Conservation (phyloP, 805 yeast genomes). For the Blastobotrys mokoenaii region DNA sequence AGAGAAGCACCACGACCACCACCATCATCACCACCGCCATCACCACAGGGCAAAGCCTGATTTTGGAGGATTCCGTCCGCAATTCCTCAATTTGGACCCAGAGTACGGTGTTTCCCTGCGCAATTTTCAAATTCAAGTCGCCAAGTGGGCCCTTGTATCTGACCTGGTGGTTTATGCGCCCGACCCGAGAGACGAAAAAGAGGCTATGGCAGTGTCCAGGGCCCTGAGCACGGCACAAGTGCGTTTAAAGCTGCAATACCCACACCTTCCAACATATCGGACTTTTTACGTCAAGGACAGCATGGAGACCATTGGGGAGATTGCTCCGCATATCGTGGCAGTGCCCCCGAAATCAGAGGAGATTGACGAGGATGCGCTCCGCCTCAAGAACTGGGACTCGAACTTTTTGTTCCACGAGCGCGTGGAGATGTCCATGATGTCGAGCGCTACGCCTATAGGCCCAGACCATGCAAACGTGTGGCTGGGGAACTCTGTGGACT, state of each 20-base stretch:
- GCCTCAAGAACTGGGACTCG: constrained; percentile 25
- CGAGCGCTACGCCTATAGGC: constrained; percentile 57
- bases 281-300: constrained; percentile 17
- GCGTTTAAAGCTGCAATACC: constrained; percentile 8
- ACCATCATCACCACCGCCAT: too few relatives aligned
- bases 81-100: constrained; percentile 56
- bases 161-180: constrained; percentile 74
- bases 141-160: constrained; percentile 66
- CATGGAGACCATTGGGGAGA: constrained; percentile 12
- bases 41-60: not conserved
- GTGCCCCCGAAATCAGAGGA: constrained; percentile 15
- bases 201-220: constrained; percentile 12
- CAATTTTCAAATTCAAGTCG: constrained; percentile 77
- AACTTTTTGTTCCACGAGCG: constrained; percentile 67
- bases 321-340: constrained; percentile 20
- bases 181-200: constrained; percentile 27
- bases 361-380: constrained; percentile 16
- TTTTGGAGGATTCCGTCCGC: constrained; percentile 33
- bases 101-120: constrained; percentile 66
- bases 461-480: constrained; percentile 40
- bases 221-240: constrained; percentile 15
- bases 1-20: too few relatives aligned
- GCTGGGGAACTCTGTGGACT: constrained; percentile 77
- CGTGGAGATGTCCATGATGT: constrained; percentile 76
- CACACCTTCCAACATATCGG: constrained; percentile 9